phyloP scores from a whole-genome alignment of 164 flowering plant genomes.

The Chimonanthus praecox region DNA sequence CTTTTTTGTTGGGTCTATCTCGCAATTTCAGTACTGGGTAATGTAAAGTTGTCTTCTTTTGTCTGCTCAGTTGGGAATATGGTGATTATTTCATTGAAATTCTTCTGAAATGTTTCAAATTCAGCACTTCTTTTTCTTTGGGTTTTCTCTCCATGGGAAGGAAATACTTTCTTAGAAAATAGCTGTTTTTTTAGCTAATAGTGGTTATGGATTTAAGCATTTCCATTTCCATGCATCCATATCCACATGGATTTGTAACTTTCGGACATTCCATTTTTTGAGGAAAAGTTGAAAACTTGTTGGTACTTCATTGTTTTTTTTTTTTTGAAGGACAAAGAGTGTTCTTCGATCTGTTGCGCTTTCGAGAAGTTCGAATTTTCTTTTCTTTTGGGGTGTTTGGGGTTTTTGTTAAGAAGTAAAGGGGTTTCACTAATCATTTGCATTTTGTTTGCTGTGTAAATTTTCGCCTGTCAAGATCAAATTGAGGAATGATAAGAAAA shows the following conservation, averaged over 20 bases:
- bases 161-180: too few species aligned
- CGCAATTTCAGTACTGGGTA: conserved; percentile 10
- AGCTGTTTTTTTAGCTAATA: conserved; percentile 1
- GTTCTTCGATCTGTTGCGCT: not conserved
- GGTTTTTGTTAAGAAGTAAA: not conserved
- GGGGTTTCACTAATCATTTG: conserved; percentile 14
- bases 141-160: conserved; percentile 10
- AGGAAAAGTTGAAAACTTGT: not conserved
- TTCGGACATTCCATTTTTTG: conserved; percentile 1
- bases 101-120: conserved; percentile 18
- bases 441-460: conserved; percentile 4
- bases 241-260: conserved; percentile 12
- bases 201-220: not conserved
- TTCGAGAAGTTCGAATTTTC: too few species aligned
- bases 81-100: not conserved
- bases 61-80: not conserved
- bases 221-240: not conserved
- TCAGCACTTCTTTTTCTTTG: conserved; percentile 15
- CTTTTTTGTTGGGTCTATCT: conserved; percentile 15
- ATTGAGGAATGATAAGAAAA: conserved; percentile 34
- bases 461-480: not conserved
- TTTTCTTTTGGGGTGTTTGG: not conserved
- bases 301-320: not conserved
- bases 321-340: not conserved
- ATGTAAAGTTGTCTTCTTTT: not conserved